Percentiles rank a stretch among this genome's conserved stretches.
Conservation (phyloP, 139 green algal species). For the Trebouxia sp. region DNA sequence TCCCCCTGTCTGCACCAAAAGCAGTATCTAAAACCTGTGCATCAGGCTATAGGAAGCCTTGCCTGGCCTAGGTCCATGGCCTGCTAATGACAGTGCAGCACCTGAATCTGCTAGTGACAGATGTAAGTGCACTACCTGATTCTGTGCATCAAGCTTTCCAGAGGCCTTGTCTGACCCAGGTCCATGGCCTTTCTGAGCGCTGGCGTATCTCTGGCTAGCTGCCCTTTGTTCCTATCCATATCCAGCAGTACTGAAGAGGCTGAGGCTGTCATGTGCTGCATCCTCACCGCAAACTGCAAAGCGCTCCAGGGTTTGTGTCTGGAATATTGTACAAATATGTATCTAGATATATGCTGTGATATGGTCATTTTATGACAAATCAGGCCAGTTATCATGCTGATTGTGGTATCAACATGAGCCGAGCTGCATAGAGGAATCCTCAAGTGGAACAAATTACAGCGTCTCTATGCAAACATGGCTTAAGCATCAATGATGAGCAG, state of each 20-base stretch:
- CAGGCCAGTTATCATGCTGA: too few relatives aligned
- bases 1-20: too few relatives aligned
- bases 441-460: background rate
- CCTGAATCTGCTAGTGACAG: background rate
- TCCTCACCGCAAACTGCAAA: constrained; percentile 6
- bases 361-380: background rate
- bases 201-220: background rate
- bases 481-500: too few relatives aligned
- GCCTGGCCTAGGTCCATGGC: too few relatives aligned
- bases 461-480: too few relatives aligned
- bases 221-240: background rate
- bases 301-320: background rate
- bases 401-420: too few relatives aligned
- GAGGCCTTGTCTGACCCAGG: background rate
- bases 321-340: background rate
- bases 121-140: background rate
- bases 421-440: too few relatives aligned
- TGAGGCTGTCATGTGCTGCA: background rate
- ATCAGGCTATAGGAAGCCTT: too few relatives aligned
- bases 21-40: too few relatives aligned
- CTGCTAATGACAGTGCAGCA: background rate
- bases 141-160: constrained; percentile 1
- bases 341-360: background rate
- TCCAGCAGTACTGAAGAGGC: constrained; percentile 7
- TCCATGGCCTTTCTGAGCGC: constrained; percentile 24